Percentiles rank a stretch among this genome's conserved stretches.
phyloP scores from a whole-genome alignment of 495 filamentous ascomycete genomes.

The Copromyces sp. region DNA sequence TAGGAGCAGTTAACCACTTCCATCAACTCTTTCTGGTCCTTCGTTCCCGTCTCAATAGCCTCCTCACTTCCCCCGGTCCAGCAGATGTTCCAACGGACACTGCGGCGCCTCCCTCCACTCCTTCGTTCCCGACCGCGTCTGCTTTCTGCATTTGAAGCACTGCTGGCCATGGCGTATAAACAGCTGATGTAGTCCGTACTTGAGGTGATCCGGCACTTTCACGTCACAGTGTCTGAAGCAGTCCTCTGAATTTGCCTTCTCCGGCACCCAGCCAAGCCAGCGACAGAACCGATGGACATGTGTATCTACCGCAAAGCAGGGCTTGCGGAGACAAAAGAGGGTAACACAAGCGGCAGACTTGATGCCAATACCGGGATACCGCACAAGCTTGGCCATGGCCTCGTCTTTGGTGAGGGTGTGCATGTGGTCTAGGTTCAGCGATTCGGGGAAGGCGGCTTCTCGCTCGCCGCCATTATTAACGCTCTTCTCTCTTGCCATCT shows the following conservation, averaged over 20 bases:
- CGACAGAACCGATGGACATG: conserved; percentile 73
- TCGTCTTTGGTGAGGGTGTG: conserved; percentile 55
- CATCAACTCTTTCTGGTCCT: background rate
- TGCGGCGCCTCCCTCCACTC: conserved; percentile 29
- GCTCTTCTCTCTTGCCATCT: background rate
- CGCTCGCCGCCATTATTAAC: background rate
- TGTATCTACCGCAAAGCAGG: conserved; percentile 78
- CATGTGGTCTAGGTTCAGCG: conserved; percentile 64
- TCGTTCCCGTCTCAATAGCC: background rate
- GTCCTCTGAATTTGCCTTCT: conserved; percentile 52
- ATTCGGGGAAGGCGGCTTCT: conserved; percentile 4
- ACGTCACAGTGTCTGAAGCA: conserved; percentile 76
- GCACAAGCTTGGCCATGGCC: conserved; percentile 62
- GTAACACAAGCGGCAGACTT: conserved; percentile 86
- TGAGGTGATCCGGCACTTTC: conserved; percentile 70
- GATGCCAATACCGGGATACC: conserved; percentile 76
- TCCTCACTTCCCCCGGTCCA: conserved; percentile 20
- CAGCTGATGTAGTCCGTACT: conserved; percentile 81
- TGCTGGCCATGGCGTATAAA: conserved; percentile 78
- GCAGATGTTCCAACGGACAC: conserved; percentile 41
- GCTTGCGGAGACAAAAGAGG: conserved; percentile 66
- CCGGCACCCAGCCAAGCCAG: conserved; percentile 76
- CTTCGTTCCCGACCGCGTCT: conserved; percentile 30
- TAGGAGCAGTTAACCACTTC: background rate
- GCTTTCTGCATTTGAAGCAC: conserved; percentile 67